Evolutionary conservation across 106 monocot genomes (phyloP).

Genomic region (Gastrodia elata): DNA sequence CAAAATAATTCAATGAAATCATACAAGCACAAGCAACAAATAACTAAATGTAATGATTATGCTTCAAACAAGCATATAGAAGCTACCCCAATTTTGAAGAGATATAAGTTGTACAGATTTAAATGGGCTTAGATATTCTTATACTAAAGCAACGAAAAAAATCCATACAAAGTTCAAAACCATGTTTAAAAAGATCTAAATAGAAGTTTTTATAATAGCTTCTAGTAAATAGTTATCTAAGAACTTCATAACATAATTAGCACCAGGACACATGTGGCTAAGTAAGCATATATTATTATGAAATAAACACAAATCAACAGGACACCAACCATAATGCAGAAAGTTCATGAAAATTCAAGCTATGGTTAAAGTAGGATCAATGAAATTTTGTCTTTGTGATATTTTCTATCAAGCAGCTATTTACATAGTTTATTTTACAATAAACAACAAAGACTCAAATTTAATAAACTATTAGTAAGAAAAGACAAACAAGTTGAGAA

Average conservation of each 20-base stretch:
- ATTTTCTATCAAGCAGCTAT: conserved; percentile 5
- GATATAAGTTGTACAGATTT: too few species aligned
- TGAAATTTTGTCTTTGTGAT: not conserved
- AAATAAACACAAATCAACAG: not conserved
- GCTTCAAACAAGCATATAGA: too few species aligned
- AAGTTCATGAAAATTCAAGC: not conserved
- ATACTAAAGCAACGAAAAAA: too few species aligned
- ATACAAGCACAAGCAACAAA: too few species aligned
- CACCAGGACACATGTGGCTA: not conserved
- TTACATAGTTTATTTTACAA: conserved; percentile 6
- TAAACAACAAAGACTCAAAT: not conserved
- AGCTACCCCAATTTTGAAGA: too few species aligned
- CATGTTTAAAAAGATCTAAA: not conserved
- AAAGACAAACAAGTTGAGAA: not conserved
- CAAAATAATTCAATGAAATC: too few species aligned
- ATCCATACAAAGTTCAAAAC: not conserved
- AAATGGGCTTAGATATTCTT: too few species aligned
- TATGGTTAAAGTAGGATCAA: not conserved
- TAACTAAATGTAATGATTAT: too few species aligned
- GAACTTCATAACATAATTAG: not conserved
- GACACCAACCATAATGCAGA: not conserved
- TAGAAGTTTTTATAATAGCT: not conserved
- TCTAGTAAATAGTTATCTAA: not conserved
- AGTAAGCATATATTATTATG: not conserved
- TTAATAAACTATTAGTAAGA: not conserved